Evolutionary conservation across 441 rosid genomes (phyloP), one percentile per base, ranked within the genome.

Genomic region (Pelargonium myrrhifolium): DNA sequence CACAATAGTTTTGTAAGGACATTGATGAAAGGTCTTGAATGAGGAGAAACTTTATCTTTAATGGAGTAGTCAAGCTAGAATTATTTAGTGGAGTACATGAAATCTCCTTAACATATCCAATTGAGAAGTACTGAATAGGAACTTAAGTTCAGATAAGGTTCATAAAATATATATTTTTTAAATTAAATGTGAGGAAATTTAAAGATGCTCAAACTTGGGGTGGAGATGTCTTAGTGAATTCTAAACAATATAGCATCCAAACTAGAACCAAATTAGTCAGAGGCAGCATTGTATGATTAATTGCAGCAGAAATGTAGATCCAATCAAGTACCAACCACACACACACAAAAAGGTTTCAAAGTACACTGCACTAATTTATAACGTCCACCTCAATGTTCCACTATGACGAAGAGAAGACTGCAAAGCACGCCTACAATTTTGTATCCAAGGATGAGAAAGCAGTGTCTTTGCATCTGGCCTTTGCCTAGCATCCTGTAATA

Each of bases 391-490:
- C 67, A 88, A 69, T 71, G 96, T 85, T 74, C 92, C 92, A 80
- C 86, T 86, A 68, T 84, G 93, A 47, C 91, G 92, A 70, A 91
- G 78, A 78, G 94, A 81, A 73, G 99, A 87, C 77, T 86, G 96
- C 80, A 92, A 82, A 62, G 88, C 93, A 72, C 93, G 96, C 76
- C 90, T 81, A 75, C 82, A 90, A 71, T 92, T 92, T 67, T 81
- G 93, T 81, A 95, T 95, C 99, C 99, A 95, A 71, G 97, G 93
- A 76, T 95, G 99, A 73, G 98, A 95, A 71, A 95, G 96, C 68
- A 95, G 76, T 31, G 97, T 87, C 84, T 95, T 92, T 39, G 99
- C 99, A 85, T 95, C 98, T 49, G 99, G 97, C 79, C 99, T 87
- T 82, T 90, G 94, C 71, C 97, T 86, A 64, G 99, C 90, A 84